These are phyloP conservation scores for Houttuynia cordata DNA, from an alignment of 164 flowering plant genomes.

Conservation along the genomic window DNA sequence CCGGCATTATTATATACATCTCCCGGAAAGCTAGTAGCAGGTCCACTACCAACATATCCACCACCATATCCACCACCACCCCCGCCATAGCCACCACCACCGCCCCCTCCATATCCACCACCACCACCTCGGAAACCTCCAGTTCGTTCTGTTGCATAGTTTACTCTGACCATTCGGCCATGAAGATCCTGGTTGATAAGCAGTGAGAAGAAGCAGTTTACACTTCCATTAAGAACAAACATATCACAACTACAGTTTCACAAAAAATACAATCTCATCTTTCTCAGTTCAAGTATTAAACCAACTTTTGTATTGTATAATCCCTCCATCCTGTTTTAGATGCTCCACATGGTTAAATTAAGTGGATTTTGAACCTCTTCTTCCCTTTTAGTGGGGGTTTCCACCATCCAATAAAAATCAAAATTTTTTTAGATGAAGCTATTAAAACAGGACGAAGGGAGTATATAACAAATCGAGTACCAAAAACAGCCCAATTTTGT, in stretches of 20 bases:
- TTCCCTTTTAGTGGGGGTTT: no score
- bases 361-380: no score
- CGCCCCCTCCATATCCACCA: constrained; percentile 6
- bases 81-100: constrained; percentile 1
- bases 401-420: no score
- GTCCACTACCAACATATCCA: background rate
- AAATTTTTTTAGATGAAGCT: no score
- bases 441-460: no score
- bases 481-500: no score
- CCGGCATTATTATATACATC: background rate
- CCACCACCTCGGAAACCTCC: constrained; percentile 11
- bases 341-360: no score
- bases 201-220: background rate
- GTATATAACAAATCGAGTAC: background rate
- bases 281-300: background rate
- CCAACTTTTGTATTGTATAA: background rate
- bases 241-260: background rate
- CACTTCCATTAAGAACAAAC: background rate
- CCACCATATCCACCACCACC: constrained; percentile 2
- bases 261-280: background rate
- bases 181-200: constrained; percentile 44
- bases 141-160: constrained; percentile 61
- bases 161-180: constrained; percentile 62
- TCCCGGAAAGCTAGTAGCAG: constrained; percentile 1
- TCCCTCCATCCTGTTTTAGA: no score